Evolutionary conservation across 768 basidiomycete genomes (phyloP), one percentile per base, ranked within the genome.

Genomic region (Rhodocollybia butyracea): DNA sequence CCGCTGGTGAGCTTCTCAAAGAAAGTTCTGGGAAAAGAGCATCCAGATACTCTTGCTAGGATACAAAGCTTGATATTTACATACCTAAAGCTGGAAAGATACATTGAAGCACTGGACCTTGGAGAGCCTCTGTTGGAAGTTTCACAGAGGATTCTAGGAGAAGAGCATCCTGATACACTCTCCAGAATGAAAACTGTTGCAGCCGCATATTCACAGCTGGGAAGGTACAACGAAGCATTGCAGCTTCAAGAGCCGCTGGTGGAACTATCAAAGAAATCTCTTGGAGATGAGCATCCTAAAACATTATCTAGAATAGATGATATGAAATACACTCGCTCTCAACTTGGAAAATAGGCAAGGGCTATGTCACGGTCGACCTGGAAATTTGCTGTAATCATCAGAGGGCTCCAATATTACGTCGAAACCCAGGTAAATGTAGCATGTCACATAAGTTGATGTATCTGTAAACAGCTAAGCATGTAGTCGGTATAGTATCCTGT

Each of bases 41-140:
- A 43, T 21, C 42, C 45, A 46, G 8, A 52, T 22, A 59, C 56
- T 3, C 29, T 59, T 3, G 5, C 27, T 7, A 47, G 56, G n/a
- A 51, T 57, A 24, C 11, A 22, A 6, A 51, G 57, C 21, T 46
- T 59, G 11, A 56, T 17, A 6, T 13, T 32, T 3, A 59, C 45
- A 38, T 59, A 59, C 40, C 19, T 11, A 3, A 22, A 50, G 3
- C 39, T 27, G 7, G 40, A 36, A 5, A 40, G 41, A 19, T 46
- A 12, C 13, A 51, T 19, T 19, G 55, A 59, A 17, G 56, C 58
- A 10, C 22, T 51, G 30, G 48, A 57, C 24, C 48, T 59, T 40
- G 30, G 36, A 31, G 29, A 31, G 26, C n/a, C 22, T 8, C 6
- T 52, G 7, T 29, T 59, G 36, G 26, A 57, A 34, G 22, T 32